Base-by-base conservation (phyloP, 2,329 filamentous ascomycete genomes). In the Alternaria panax region DNA sequence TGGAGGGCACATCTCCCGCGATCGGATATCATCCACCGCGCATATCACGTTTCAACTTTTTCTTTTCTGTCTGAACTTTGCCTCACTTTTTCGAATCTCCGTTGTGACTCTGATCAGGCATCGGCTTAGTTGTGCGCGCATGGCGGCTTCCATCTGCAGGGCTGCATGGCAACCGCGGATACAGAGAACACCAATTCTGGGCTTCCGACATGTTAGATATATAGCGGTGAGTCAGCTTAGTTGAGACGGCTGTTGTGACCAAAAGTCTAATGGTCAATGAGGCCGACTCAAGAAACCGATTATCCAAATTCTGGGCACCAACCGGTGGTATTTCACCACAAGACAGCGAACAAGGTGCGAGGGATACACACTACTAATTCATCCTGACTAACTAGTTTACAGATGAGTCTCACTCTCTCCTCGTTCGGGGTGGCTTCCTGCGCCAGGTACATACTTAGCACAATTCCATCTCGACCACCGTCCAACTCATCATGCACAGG, bases 281-380 rank as follows among this genome's bases (percentile, higher is more conserved):
- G 85, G 77, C 76, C 65, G 86, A 89, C 78, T 80, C 83, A 45
- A 80, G 87, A 64, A 83, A 80, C 70, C 83, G 89, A 63, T 77
- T 94, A 9, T 94, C 92, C 4, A 88, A 83, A 45, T 86, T 93
- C 77, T 97, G 93, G 92, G 84, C 89, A 27, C 92, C 93, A 2
- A 91, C 89, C 1, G 88, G 89, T 42, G 88, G 90, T 7, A 87
- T 91, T 54, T 83, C 88, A 6, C 78, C 81, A 41, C 80, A 81
- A 59, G 81, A 83, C 40, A 81, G 81, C 25, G 80, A 85, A 42
- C 82, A 84, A 64, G 74, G 73, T 68, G 28, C 53, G 46, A 25
- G 38, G 24, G 5, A 16, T 18, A 14, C 32, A 41, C 45, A 2
- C 4, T 28, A 12, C 25, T 47, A 42, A 1, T 18, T 40, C 5